These are phyloP conservation scores for Lolium perenne DNA, from an alignment of 176 grass and related monocot species.

Conservation along the genomic window DNA sequence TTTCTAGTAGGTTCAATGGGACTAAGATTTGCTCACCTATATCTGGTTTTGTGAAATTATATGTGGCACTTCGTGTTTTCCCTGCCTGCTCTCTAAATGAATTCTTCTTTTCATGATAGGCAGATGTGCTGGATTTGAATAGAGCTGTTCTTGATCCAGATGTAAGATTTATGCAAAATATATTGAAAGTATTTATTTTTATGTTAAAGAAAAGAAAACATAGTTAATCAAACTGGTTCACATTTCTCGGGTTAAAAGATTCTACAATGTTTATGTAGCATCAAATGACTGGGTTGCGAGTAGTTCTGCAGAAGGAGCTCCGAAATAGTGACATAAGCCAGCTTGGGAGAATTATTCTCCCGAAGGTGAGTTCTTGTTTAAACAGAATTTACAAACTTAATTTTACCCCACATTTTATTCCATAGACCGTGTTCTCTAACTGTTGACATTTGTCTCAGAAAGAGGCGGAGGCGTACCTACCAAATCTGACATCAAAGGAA, in stretches of 20 bases:
- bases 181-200: neutral
- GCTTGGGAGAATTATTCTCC: conserved; percentile 90
- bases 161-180: conserved; percentile 67
- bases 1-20: neutral
- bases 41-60: conserved; percentile 9
- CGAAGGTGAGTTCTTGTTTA: conserved; percentile 69
- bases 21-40: neutral
- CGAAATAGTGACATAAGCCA: conserved; percentile 82
- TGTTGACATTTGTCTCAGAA: conserved; percentile 54
- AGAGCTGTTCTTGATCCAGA: conserved; percentile 64
- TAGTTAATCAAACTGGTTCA: conserved; percentile 17
- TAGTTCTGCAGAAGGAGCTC: conserved; percentile 90
- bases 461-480: conserved; percentile 81
- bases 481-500: conserved; percentile 69
- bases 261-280: conserved; percentile 61
- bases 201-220: conserved; percentile 2
- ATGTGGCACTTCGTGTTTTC: conserved; percentile 6
- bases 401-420: neutral
- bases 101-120: conserved; percentile 57
- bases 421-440: conserved; percentile 15
- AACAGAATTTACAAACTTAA: conserved; percentile 6
- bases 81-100: conserved; percentile 25
- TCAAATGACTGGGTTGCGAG: conserved; percentile 64
- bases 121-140: conserved; percentile 71
- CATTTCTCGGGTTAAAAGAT: conserved; percentile 42